Conservation (phyloP, 208 protist species). For the Tritrichomonas foetus region DNA sequence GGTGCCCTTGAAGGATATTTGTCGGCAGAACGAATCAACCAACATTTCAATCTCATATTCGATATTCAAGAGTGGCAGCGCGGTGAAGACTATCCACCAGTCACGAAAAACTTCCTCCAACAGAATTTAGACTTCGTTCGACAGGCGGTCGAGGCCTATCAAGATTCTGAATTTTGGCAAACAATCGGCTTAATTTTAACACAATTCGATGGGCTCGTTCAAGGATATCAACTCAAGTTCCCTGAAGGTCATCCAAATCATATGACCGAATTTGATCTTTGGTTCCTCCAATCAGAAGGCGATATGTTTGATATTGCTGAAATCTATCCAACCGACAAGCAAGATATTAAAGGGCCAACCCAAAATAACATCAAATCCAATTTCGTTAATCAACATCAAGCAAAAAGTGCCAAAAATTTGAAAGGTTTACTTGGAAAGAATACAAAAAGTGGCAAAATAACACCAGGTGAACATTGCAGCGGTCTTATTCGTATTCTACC, state of each 20-base stretch:
- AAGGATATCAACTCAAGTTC: not conserved
- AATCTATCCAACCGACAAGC: not conserved
- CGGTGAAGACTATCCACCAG: not conserved
- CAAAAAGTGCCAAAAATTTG: not conserved
- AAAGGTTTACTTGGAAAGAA: too few relatives aligned
- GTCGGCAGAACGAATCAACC: not conserved
- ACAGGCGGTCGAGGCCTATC: not conserved
- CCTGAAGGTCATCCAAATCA: too few relatives aligned
- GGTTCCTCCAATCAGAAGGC: slow-evolving; percentile 19
- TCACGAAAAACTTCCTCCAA: not conserved
- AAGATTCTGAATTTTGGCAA: not conserved
- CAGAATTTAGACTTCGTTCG: not conserved
- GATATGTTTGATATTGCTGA: slow-evolving; percentile 32
- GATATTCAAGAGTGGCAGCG: not conserved
- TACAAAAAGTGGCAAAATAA: too few relatives aligned
- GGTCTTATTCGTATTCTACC: not conserved
- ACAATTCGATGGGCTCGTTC: not conserved
- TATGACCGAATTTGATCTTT: not conserved
- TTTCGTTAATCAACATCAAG: too few relatives aligned
- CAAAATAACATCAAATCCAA: too few relatives aligned
- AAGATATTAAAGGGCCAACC: not conserved
- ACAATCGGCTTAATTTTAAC: not conserved
- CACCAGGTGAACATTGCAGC: not conserved
- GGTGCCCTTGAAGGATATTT: slow-evolving; percentile 23
- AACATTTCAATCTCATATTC: slow-evolving; percentile 9